Evolutionary conservation across 2,329 filamentous ascomycete genomes (phyloP), one percentile per base, ranked within the genome.

Genomic region (Ophiostoma piceae): DNA sequence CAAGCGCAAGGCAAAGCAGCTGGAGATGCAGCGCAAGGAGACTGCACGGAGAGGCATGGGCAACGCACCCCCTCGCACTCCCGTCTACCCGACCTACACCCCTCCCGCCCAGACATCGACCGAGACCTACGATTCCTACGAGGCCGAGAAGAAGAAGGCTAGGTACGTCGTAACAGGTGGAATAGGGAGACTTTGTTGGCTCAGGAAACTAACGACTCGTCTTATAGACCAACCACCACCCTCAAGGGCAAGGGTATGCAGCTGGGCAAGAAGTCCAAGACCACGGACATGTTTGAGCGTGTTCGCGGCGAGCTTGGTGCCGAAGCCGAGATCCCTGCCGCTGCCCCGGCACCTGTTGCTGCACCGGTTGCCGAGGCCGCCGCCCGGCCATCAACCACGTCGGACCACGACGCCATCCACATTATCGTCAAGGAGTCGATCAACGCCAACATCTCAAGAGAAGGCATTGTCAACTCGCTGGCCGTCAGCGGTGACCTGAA

Each of bases 1-100:
- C 77, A 99, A 99, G 85, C 88, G 94, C 76, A 97, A 97, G 82
- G 96, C 95, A 68, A 99, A 98, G 84, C 95, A 99, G 81, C 85
- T 99, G 76, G 96, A 99, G 81, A 91, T 99, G 87, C 95, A 99
- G 83, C 92, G 95, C 79, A 99, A 98, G 82, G 96, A 99, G 78
- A 90, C 94, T 76, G 91, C 92, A 73, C 88, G 94, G 75, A 89
- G 84, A 76, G 89, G 73, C 60, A 68, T 73, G 73, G 80, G 84
- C 80, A 76, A 60, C 32, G 51, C 47, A 3, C 37, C 87, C 75
- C 88, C 92, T 66, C 88, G 93, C 75, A 87, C 92, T 68, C 92
- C 93, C 47, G 87, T 88, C 71, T 98, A 97, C 79, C 92, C 93
- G 26, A 91, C 92, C 73, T 98, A 97, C 80, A 96, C 91, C 3